Conservation (phyloP, 192 early-diverging fungal genomes). For the Helicostylum pulchrum region DNA sequence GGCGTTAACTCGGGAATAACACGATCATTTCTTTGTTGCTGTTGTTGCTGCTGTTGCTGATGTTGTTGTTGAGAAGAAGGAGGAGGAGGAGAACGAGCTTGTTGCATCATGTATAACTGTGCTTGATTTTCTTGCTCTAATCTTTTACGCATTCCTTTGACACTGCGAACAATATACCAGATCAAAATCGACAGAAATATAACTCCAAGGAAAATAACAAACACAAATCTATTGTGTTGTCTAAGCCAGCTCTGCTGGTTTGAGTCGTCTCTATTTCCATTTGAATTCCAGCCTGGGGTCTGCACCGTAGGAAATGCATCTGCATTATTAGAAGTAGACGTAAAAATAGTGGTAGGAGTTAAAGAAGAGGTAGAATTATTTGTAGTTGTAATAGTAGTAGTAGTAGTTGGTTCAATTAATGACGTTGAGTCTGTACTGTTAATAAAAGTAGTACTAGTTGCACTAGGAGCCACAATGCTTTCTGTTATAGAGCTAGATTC, state of each 20-base stretch:
- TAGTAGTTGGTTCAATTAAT: no score
- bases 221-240: conserved; percentile 34
- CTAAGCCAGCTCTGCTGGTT: conserved; percentile 30
- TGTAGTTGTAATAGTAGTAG: no score
- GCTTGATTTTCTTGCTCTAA: conserved; percentile 17
- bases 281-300: conserved; percentile 10
- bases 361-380: no score
- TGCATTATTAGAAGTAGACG: conserved; percentile 50
- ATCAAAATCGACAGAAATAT: conserved; percentile 16
- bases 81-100: conserved; percentile 6
- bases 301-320: conserved; percentile 44
- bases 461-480: no score
- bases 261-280: not conserved
- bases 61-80: not conserved
- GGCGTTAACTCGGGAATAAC: not conserved
- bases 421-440: no score
- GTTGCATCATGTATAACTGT: conserved; percentile 26
- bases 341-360: no score
- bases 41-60: not conserved
- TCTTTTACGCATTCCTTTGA: conserved; percentile 28
- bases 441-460: no score
- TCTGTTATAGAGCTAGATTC: no score
- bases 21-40: no score
- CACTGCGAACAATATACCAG: conserved; percentile 25
- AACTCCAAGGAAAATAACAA: conserved; percentile 31